A percentile compares a stretch with the other conserved stretches of the same genome.
These are phyloP conservation scores for Podila verticillata DNA, from an alignment of 192 early-diverging fungal genomes.

Conservation along the genomic window DNA sequence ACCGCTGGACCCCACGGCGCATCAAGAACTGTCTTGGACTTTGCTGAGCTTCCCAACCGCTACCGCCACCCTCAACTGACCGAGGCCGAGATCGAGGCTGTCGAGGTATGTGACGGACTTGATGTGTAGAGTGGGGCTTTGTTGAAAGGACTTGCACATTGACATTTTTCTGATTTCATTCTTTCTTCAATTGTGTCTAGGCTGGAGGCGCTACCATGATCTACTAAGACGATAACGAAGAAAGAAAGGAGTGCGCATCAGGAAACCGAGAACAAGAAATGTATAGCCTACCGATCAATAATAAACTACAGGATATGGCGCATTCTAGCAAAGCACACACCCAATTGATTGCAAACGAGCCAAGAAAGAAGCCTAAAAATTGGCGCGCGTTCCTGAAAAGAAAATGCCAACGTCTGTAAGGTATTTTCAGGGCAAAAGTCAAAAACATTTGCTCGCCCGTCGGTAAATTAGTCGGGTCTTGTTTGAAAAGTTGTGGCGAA, in stretches of 20 bases:
- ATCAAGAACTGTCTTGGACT: conserved; percentile 36
- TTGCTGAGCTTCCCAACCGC: conserved; percentile 51
- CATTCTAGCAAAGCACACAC: too few relatives aligned
- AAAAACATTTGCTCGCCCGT: not conserved
- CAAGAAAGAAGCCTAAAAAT: too few relatives aligned
- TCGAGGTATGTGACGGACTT: too few relatives aligned
- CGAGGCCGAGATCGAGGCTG: conserved; percentile 60
- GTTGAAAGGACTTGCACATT: not conserved
- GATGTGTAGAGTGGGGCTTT: too few relatives aligned
- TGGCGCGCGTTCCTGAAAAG: too few relatives aligned
- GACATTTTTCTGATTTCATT: not conserved
- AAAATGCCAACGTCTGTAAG: too few relatives aligned
- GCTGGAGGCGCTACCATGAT: not conserved
- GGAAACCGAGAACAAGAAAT: not conserved
- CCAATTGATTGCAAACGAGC: too few relatives aligned
- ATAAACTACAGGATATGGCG: not conserved
- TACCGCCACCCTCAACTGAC: conserved; percentile 52
- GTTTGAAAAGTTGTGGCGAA: not conserved
- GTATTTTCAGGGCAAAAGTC: not conserved
- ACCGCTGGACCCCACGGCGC: conserved; percentile 25
- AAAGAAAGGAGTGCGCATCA: not conserved
- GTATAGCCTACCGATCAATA: not conserved
- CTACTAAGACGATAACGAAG: not conserved
- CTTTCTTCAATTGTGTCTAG: not conserved
- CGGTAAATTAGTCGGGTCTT: not conserved